Percentiles rank a stretch among this genome's conserved stretches.
Evolutionary conservation across 1,284 basidiomycete species (phyloP).

Genomic region (Cryptococcus sp.): DNA sequence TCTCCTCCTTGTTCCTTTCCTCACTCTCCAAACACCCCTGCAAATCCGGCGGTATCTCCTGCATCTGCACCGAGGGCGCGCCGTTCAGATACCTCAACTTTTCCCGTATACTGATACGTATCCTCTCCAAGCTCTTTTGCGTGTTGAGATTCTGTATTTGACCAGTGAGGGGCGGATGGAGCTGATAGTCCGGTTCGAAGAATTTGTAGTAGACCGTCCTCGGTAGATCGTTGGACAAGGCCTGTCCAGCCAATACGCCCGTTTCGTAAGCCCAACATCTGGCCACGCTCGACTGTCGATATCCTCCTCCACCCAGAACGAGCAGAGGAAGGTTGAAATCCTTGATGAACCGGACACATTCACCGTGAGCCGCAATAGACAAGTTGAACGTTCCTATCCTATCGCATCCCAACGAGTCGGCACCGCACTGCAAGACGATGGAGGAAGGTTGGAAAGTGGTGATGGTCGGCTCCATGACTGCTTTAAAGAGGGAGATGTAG

Average conservation of each 20-base stretch:
- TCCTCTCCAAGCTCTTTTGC: conserved; percentile 71
- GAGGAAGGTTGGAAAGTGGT: conserved; percentile 80
- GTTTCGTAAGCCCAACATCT: conserved; percentile 99
- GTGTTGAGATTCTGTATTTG: conserved; percentile 92
- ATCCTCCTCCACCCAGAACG: conserved; percentile 90
- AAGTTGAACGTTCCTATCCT: conserved; percentile 95
- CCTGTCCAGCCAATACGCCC: conserved; percentile 77
- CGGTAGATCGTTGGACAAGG: conserved; percentile 80
- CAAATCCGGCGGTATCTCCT: conserved; percentile 90
- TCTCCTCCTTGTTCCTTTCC: conserved; percentile 64
- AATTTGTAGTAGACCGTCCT: conserved; percentile 86
- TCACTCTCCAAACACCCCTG: conserved; percentile 73
- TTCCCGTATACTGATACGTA: conserved; percentile 77
- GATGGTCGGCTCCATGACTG: conserved; percentile 90
- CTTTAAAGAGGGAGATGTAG: conserved; percentile 92
- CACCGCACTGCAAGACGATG: conserved; percentile 96
- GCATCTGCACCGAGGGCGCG: conserved; percentile 92
- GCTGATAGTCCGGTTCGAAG: conserved; percentile 85
- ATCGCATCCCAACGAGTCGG: conserved; percentile 92
- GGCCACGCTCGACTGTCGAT: conserved; percentile 76
- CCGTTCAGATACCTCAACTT: conserved; percentile 90
- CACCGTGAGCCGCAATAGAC: conserved; percentile 97
- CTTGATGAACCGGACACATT: conserved; percentile 94
- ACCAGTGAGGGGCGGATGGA: conserved; percentile 86
- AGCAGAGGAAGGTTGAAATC: conserved; percentile 84